These are phyloP conservation scores for Volvox carteri DNA, from an alignment of 163 green algal genomes.

Conservation along the genomic window DNA sequence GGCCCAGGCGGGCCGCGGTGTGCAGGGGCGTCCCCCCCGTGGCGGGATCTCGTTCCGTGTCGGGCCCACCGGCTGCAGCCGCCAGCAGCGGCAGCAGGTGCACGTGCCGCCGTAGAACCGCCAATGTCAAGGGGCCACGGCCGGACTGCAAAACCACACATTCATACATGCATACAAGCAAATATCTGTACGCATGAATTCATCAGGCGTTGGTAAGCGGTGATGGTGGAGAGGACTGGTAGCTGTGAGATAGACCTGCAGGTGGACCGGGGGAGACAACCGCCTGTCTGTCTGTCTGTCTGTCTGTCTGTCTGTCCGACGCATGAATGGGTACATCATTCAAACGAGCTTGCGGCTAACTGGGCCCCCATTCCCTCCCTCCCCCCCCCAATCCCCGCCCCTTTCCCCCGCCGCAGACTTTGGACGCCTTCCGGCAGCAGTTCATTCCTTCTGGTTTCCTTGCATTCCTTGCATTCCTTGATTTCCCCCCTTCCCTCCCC, in stretches of 20 bases:
- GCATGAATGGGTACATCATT: too few relatives aligned
- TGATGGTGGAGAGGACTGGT: too few relatives aligned
- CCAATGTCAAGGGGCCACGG: background rate
- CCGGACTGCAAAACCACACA: background rate
- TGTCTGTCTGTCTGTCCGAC: too few relatives aligned
- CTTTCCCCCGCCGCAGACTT: background rate
- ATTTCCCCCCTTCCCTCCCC: too few relatives aligned
- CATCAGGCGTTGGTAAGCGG: too few relatives aligned
- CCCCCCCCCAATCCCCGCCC: background rate
- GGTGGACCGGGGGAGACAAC: too few relatives aligned
- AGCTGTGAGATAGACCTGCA: too few relatives aligned
- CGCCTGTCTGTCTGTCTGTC: too few relatives aligned
- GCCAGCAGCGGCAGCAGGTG: constrained; percentile 43
- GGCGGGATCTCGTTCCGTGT: constrained; percentile 31
- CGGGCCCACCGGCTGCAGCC: background rate
- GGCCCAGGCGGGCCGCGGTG: background rate
- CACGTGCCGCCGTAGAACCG: background rate
- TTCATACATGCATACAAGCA: background rate
- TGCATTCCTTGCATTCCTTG: background rate
- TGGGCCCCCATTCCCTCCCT: background rate
- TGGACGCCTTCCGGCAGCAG: too few relatives aligned
- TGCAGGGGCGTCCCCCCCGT: constrained; percentile 44
- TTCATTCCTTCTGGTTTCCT: too few relatives aligned
- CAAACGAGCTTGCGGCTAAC: too few relatives aligned
- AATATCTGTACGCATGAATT: too few relatives aligned